phyloP scores from a whole-genome alignment of 768 basidiomycete species.

The Mycena indigotica region DNA sequence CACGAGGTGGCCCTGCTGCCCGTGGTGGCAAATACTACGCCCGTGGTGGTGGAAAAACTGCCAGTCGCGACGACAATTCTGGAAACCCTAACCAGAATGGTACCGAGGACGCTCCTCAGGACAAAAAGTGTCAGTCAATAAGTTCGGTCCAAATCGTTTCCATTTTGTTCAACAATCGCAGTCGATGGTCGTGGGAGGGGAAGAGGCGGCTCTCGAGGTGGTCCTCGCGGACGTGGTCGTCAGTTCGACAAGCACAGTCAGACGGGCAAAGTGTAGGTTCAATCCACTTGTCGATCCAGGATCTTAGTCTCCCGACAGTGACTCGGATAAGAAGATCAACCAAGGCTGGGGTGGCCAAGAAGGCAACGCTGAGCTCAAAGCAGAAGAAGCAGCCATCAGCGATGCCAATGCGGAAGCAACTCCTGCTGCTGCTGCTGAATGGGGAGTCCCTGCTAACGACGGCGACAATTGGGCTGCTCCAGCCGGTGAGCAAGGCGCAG shows the following conservation, averaged over 20 bases:
- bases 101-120: slow-evolving; percentile 28
- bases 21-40: slow-evolving; percentile 62
- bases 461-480: slow-evolving; percentile 30
- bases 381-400: slow-evolving; percentile 70
- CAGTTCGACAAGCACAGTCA: slow-evolving; percentile 84
- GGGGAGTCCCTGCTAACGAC: slow-evolving; percentile 42
- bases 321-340: slow-evolving; percentile 93
- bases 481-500: slow-evolving; percentile 27
- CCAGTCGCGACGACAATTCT: slow-evolving; percentile 29
- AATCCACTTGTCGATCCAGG: slow-evolving; percentile 1
- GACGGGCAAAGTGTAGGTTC: slow-evolving; percentile 77
- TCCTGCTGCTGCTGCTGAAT: slow-evolving; percentile 29
- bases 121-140: slow-evolving; percentile 37
- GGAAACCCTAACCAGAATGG: slow-evolving; percentile 28
- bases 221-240: slow-evolving; percentile 65
- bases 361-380: slow-evolving; percentile 78
- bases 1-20: slow-evolving; percentile 58
- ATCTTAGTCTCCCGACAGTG: slow-evolving; percentile 48
- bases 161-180: slow-evolving; percentile 23
- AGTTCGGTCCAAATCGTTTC: slow-evolving; percentile 8
- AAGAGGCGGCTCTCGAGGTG: slow-evolving; percentile 52
- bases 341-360: slow-evolving; percentile 96
- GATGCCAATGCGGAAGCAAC: slow-evolving; percentile 66
- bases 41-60: slow-evolving; percentile 45
- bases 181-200: slow-evolving; percentile 52